Base-by-base conservation (phyloP, 1,139 yeast genomes). In the Hyphopichia burtonii region DNA sequence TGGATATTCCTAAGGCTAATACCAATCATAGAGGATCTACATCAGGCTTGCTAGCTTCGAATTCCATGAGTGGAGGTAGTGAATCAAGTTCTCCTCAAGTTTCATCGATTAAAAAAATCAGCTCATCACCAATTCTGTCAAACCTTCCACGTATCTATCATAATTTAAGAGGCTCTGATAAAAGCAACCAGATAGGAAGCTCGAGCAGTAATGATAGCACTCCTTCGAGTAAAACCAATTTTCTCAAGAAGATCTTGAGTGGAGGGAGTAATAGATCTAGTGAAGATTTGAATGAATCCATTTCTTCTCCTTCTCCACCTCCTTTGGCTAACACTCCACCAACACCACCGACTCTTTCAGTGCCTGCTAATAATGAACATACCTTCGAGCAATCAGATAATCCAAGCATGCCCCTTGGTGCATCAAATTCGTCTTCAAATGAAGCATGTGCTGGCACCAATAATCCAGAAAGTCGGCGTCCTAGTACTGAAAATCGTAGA, bases 61-160 rank as follows among this genome's bases (percentile, higher is more conserved):
- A 20, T 20, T 5, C 20, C n/a, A 22, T 25, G n/a, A 16, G 14
- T 5, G n/a, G 36, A 4, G 23, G 22, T n/a, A 23, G 31, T 15
- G 38, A 35, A 28, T 40, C 20, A 36, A 31, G 34, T 38, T 41
- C 41, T 44, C 46, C 42, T 40, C 45, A 37, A 41, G 49, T 23
- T 32, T 41, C 22, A 17, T 37, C 40, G 20, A 22, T 31, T 12
- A 37, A 35, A 31, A 35, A 37, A 22, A 17, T 31, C 15, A 37
- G 36, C 37, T 49, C 55, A 18, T 55, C 59, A 6, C 66, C 68
- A 2, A 51, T 63, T 6, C 59, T 53, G 46, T 62, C 66, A 1
- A 52, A 52, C 36, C 47, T 62, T 34, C 57, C 65, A 2, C 45
- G 47, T 12, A 47, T 60, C 31, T 54, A 59, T 32, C 54, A 45